Conservation (phyloP, 148 eudicot species). For the Dianthus caryophyllus region DNA sequence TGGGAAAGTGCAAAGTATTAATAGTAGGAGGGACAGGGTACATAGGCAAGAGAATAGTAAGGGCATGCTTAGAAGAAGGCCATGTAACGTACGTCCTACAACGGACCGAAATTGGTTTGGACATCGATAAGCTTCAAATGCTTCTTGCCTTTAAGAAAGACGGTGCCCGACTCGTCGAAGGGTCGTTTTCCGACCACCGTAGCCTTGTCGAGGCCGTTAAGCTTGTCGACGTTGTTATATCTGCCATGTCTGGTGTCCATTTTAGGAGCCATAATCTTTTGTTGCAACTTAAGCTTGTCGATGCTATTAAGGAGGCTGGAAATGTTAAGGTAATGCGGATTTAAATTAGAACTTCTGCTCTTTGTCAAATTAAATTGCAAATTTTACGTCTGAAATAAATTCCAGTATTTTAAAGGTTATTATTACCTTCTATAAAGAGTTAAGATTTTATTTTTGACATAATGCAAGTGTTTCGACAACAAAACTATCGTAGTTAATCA, state of each 20-base stretch:
- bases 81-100: slow-evolving; percentile 54
- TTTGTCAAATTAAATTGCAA: too few species aligned
- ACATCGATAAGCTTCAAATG: slow-evolving; percentile 54
- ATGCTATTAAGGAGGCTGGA: slow-evolving; percentile 89
- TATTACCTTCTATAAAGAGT: too few species aligned
- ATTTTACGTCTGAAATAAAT: too few species aligned
- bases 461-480: too few species aligned
- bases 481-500: too few species aligned
- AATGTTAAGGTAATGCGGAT: slow-evolving; percentile 51
- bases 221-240: slow-evolving; percentile 65
- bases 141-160: slow-evolving; percentile 50
- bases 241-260: slow-evolving; percentile 69
- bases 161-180: slow-evolving; percentile 63
- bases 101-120: slow-evolving; percentile 49
- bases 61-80: slow-evolving; percentile 44
- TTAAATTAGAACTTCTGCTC: not conserved
- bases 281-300: slow-evolving; percentile 70
- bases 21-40: slow-evolving; percentile 71
- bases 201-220: slow-evolving; percentile 77
- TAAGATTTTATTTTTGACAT: too few species aligned
- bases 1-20: slow-evolving; percentile 57
- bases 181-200: slow-evolving; percentile 57
- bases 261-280: slow-evolving; percentile 58
- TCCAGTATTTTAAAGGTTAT: too few species aligned
- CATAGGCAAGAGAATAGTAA: slow-evolving; percentile 49